Percentiles rank a stretch among this genome's conserved stretches.
phyloP scores from a whole-genome alignment of 257 asterid genomes.

The Solanum piurae region DNA sequence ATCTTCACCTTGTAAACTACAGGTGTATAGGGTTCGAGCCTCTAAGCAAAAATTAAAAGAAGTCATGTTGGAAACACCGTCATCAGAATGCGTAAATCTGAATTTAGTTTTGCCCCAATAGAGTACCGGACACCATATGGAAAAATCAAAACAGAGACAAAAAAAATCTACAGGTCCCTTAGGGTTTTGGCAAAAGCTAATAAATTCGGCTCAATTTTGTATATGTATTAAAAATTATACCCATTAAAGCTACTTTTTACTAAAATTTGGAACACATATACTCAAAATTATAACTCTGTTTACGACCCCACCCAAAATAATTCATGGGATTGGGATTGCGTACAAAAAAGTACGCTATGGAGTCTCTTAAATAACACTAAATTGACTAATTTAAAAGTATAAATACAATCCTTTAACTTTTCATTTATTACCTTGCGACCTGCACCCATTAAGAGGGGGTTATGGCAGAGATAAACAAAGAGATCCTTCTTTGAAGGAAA shows the following conservation, averaged over 20 bases:
- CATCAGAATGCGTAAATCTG: too few relatives aligned
- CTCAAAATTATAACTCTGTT: not conserved
- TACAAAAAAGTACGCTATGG: not conserved
- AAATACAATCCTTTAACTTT: not conserved
- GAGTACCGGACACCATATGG: too few relatives aligned
- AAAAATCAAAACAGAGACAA: too few relatives aligned
- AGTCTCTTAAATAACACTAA: not conserved
- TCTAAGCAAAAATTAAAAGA: too few relatives aligned
- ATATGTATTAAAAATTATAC: not conserved
- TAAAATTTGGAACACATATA: too few relatives aligned
- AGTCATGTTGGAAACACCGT: too few relatives aligned
- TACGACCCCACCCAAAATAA: not conserved
- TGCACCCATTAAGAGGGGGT: conserved; percentile 2
- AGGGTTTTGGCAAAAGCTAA: not conserved
- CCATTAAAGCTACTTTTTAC: not conserved
- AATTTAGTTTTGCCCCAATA: too few relatives aligned
- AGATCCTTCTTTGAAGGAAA: not conserved
- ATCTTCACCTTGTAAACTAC: too few relatives aligned
- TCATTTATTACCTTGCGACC: not conserved
- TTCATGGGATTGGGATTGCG: not conserved
- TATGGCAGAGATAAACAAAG: not conserved
- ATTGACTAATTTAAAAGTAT: too few relatives aligned
- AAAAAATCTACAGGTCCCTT: too few relatives aligned
- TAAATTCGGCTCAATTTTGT: not conserved
- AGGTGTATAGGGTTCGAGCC: too few relatives aligned